A percentile compares a stretch with the other conserved stretches of the same genome.
Conservation (phyloP, 495 filamentous ascomycete species). For the Entonaema liquescens region DNA sequence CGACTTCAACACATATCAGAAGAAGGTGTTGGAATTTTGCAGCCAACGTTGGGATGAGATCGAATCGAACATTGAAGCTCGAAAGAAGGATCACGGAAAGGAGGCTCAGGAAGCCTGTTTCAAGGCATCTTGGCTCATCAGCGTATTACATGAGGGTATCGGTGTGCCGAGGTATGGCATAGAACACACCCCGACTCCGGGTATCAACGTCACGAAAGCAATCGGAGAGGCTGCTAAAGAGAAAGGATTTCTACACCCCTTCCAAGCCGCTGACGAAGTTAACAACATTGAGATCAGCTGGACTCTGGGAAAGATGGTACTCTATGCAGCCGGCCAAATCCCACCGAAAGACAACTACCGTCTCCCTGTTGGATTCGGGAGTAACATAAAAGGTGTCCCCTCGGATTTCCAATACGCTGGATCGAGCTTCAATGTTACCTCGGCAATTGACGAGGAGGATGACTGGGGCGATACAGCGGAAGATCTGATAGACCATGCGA, state of each 20-base stretch:
- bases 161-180: constrained; percentile 90
- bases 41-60: constrained; percentile 82
- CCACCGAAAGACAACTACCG: constrained; percentile 64
- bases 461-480: constrained; percentile 68
- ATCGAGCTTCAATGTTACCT: constrained; percentile 60
- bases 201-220: constrained; percentile 79
- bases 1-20: constrained; percentile 90
- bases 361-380: constrained; percentile 89
- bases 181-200: constrained; percentile 59
- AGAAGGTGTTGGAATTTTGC: constrained; percentile 85
- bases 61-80: constrained; percentile 64
- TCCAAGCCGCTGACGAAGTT: constrained; percentile 94
- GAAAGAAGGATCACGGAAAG: constrained; percentile 75
- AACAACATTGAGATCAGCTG: constrained; percentile 94
- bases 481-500: constrained; percentile 69
- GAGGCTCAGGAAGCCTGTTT: constrained; percentile 90
- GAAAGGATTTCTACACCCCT: constrained; percentile 85
- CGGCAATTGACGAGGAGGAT: constrained; percentile 62
- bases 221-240: constrained; percentile 73
- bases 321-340: constrained; percentile 92
- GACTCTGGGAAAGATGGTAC: constrained; percentile 97
- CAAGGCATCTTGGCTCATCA: constrained; percentile 97
- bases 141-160: constrained; percentile 93
- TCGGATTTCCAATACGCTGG: constrained; percentile 87
- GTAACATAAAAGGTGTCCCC: constrained; percentile 73